A percentile compares a stretch with the other conserved stretches of the same genome.
phyloP scores from a whole-genome alignment of 257 asterid species.

The Rauvolfia tetraphylla region DNA sequence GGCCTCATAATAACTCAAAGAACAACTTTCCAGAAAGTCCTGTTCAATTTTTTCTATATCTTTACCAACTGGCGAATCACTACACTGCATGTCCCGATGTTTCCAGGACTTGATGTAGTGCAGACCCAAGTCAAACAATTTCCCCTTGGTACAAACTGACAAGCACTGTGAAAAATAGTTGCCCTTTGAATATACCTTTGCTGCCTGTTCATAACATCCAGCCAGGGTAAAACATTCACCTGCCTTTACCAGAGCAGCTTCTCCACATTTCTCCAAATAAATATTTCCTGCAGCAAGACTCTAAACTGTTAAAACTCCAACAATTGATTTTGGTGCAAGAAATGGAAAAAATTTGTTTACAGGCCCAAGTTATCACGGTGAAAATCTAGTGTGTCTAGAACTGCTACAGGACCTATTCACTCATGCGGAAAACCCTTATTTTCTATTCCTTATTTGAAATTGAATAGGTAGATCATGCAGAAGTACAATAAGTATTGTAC shows the following conservation, averaged over 20 bases:
- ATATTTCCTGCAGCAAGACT: slow-evolving; percentile 12
- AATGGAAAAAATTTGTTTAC: background rate
- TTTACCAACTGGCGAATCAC: slow-evolving; percentile 3
- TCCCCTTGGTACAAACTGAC: slow-evolving; percentile 46
- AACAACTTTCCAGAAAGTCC: slow-evolving; percentile 42
- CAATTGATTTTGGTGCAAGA: background rate
- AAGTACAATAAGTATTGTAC: background rate
- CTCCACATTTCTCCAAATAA: slow-evolving; percentile 50
- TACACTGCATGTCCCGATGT: slow-evolving; percentile 20
- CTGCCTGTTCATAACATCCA: slow-evolving; percentile 37
- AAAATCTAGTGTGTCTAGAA: background rate
- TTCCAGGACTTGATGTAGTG: slow-evolving; percentile 50
- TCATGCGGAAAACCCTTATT: too few species aligned
- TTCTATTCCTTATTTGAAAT: background rate
- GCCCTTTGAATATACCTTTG: slow-evolving; percentile 44
- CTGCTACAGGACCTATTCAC: background rate
- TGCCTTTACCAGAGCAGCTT: slow-evolving; percentile 36
- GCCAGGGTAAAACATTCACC: slow-evolving; percentile 63
- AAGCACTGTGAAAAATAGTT: slow-evolving; percentile 44
- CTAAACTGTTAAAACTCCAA: background rate
- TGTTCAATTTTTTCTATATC: slow-evolving; percentile 36
- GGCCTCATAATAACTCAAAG: slow-evolving; percentile 24
- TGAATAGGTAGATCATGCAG: background rate
- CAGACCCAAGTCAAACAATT: slow-evolving; percentile 40
- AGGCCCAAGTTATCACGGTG: background rate